Evolutionary conservation across 2,329 filamentous ascomycete species (phyloP), one percentile per base, ranked within the genome.

Genomic region (Colletotrichum acutatum): DNA sequence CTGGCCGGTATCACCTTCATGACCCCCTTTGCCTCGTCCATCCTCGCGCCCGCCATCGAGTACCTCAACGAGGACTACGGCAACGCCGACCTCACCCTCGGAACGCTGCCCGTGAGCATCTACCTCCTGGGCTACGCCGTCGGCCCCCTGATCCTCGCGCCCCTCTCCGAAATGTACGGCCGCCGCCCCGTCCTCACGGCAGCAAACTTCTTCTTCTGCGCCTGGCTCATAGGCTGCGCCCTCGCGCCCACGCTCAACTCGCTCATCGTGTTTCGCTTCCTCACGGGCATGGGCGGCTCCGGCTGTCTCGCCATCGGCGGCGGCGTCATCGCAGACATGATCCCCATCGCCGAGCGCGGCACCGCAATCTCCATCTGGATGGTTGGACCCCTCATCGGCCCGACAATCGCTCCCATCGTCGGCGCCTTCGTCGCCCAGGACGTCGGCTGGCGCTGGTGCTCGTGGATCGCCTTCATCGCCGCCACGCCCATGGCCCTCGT

Each of bases 211-310:
- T 84, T 90, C 71, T 94, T 93, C 79, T 86, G 90, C 69, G 78
- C 88, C 1, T 93, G 90, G 83, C 89, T 89, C 58, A 86, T 94
- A 74, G 91, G 89, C 0, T 92, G 91, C 71, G 92, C 90, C 1
- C 82, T 93, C 4, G 85, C 90, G 0, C 88, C 88, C 1, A 81
- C 79, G 6, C 83, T 93, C 61, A 79, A 79, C 22, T 81, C 87
- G 52, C 85, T 93, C 58, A 87, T 92, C 34, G 84, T 86, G 2
- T 93, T 90, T 77, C 85, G 89, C 14, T 89, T 91, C 77, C 80
- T 90, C 57, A 87, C 88, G 4, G 91, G 91, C 0, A 79, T 92
- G 3, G 88, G 90, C 5, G 90, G 89, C 1, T 87, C 85, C 1
- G 88, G 85, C 1, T 86, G 85, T 53, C 81, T 90, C 80, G 86